Evolutionary conservation across 1,284 basidiomycete genomes (phyloP).

Genomic region (Wallemia hederae): DNA sequence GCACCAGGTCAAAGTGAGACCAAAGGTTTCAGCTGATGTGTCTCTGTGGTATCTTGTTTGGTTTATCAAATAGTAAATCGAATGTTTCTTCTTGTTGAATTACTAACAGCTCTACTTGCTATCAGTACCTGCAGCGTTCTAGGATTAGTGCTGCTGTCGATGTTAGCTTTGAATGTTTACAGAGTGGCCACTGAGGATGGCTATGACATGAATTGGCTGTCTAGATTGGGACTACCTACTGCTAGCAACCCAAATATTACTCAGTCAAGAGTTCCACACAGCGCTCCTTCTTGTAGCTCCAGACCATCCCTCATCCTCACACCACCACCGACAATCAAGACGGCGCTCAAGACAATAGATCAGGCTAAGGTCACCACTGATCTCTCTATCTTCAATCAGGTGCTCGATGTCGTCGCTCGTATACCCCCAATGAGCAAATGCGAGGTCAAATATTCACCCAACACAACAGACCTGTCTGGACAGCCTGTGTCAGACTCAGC

Average conservation of each 20-base stretch:
- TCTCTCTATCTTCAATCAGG: neutral
- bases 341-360: neutral
- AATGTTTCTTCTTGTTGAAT: neutral
- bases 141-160: neutral
- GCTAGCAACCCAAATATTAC: neutral
- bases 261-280: neutral
- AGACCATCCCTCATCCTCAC: neutral
- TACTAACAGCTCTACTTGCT: neutral
- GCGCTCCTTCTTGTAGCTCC: neutral
- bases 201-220: neutral
- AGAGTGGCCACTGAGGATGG: neutral
- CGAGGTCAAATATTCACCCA: too few relatives aligned
- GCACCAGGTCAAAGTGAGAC: neutral
- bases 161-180: neutral
- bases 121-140: neutral
- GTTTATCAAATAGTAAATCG: neutral
- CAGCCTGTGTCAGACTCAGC: too few relatives aligned
- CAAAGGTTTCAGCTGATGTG: too few relatives aligned
- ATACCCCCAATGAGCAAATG: neutral
- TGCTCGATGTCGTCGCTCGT: neutral
- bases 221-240: neutral
- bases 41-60: neutral
- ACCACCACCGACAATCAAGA: neutral
- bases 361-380: neutral
- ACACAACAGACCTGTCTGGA: too few relatives aligned